Percentiles rank a stretch among this genome's conserved stretches.
These are phyloP conservation scores for Betula pendula DNA, from an alignment of 306 rosid species.

Conservation along the genomic window DNA sequence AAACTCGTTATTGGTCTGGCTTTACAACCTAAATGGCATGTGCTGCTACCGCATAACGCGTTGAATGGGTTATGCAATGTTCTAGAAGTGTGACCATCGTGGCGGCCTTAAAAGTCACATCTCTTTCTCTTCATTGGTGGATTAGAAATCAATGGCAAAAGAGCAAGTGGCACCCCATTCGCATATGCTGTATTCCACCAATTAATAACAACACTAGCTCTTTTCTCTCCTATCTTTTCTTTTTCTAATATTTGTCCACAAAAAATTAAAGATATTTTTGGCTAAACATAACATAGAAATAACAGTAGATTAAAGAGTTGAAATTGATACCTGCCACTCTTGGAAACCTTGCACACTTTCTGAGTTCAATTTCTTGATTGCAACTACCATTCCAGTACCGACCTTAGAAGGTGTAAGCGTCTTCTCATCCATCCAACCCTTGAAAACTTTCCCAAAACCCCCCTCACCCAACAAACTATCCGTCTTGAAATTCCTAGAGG, in stretches of 20 bases:
- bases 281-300: not conserved
- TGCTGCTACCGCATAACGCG: not conserved
- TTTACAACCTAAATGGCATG: not conserved
- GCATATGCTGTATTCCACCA: conserved; percentile 2
- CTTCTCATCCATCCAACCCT: conserved; percentile 74
- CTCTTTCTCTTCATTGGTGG: conserved; percentile 9
- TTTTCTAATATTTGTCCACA: not conserved
- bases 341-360: conserved; percentile 78
- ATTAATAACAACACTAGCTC: no score
- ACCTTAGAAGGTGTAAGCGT: conserved; percentile 61
- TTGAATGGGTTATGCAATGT: not conserved
- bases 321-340: conserved; percentile 73
- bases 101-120: not conserved
- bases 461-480: conserved; percentile 75
- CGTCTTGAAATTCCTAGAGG: conserved; percentile 59
- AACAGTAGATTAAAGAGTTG: not conserved
- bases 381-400: conserved; percentile 63
- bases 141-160: conserved; percentile 19
- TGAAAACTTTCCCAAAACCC: conserved; percentile 87
- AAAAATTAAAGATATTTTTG: not conserved
- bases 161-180: conserved; percentile 28
- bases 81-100: not conserved
- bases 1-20: not conserved
- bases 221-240: no score
- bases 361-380: conserved; percentile 66